Percentiles rank a stretch among this genome's conserved stretches.
Conservation (phyloP, 495 filamentous ascomycete species). For the Jackrogersella multiformis region DNA sequence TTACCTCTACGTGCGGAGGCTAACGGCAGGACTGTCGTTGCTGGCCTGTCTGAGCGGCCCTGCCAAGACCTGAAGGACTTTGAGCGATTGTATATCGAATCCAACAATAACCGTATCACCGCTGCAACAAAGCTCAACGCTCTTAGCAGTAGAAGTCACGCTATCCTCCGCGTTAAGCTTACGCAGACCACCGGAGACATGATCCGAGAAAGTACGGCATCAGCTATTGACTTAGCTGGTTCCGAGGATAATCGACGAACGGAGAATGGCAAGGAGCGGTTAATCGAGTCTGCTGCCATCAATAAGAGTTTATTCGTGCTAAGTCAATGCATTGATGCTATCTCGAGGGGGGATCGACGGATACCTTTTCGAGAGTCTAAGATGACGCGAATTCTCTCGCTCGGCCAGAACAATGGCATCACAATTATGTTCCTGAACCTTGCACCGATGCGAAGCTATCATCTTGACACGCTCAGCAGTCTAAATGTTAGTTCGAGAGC, state of each 20-base stretch:
- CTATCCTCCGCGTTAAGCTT: constrained; percentile 90
- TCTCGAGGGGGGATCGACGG: constrained; percentile 70
- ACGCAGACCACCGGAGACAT: constrained; percentile 76
- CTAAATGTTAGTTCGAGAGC: constrained; percentile 95
- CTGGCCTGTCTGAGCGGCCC: constrained; percentile 85
- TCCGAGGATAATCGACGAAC: constrained; percentile 96
- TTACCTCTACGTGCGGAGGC: constrained; percentile 84
- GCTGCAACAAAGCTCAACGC: constrained; percentile 96
- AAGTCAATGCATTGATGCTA: constrained; percentile 96
- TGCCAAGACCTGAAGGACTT: constrained; percentile 93
- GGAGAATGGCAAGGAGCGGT: constrained; percentile 90
- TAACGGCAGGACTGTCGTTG: constrained; percentile 91
- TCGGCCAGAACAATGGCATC: constrained; percentile 95
- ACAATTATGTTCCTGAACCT: constrained; percentile 98
- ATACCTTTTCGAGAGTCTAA: constrained; percentile 96
- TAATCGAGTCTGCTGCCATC: constrained; percentile 97
- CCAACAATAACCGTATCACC: constrained; percentile 91
- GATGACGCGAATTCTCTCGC: constrained; percentile 93
- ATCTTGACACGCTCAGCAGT: constrained; percentile 92
- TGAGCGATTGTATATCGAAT: constrained; percentile 89
- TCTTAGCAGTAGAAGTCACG: constrained; percentile 91
- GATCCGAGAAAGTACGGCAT: constrained; percentile 80
- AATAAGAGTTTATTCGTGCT: constrained; percentile 97
- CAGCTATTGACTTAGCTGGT: constrained; percentile 95
- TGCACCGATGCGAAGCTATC: constrained; percentile 84